Evolutionary conservation across 148 eudicot species (phyloP).

Genomic region (Fagopyrum homotropicum): DNA sequence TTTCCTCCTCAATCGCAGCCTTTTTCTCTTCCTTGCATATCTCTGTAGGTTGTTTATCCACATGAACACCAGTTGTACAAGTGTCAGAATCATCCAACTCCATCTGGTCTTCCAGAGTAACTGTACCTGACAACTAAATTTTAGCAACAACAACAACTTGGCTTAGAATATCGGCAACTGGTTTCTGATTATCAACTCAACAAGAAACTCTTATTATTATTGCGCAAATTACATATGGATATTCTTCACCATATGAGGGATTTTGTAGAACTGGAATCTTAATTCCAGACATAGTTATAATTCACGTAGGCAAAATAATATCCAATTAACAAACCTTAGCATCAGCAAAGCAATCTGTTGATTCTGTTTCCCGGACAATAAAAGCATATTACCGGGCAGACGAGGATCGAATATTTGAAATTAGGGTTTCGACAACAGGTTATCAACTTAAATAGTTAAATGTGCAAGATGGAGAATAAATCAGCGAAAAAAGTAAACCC

Average conservation of each 20-base stretch:
- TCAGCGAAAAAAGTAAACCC: neutral
- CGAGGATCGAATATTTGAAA: neutral
- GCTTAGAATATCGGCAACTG: neutral
- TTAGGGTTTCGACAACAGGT: conserved; percentile 4
- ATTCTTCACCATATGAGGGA: neutral
- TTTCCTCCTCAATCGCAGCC: conserved; percentile 53
- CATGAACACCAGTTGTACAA: conserved; percentile 17
- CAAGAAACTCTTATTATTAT: neutral
- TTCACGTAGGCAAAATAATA: neutral
- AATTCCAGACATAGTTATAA: neutral
- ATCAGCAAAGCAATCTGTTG: neutral
- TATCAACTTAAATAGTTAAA: neutral
- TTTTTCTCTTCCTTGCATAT: conserved; percentile 45
- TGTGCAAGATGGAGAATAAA: neutral
- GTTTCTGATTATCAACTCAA: neutral
- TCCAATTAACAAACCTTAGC: neutral
- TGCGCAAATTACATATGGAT: neutral
- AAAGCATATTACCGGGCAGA: neutral
- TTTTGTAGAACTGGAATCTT: neutral
- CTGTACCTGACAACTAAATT: neutral
- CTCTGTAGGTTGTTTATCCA: conserved; percentile 28
- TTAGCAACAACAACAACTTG: neutral
- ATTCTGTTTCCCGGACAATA: too few species aligned
- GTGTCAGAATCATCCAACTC: conserved; percentile 15
- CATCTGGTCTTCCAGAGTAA: neutral